phyloP scores from a whole-genome alignment of 2,329 filamentous ascomycete species.

The Chaetomium olivaceum region DNA sequence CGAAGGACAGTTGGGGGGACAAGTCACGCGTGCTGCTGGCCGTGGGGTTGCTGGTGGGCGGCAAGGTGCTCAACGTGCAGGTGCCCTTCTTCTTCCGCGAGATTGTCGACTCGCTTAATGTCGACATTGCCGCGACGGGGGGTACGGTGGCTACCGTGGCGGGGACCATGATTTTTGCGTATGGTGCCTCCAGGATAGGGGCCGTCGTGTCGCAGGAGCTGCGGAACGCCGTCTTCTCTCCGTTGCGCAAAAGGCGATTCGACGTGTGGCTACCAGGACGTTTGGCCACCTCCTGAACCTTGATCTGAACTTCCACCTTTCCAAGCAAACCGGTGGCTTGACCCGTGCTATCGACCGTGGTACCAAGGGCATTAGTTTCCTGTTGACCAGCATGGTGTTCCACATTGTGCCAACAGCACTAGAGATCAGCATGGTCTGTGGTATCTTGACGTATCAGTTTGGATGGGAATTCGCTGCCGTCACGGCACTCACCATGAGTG shows the following conservation, averaged over 20 bases:
- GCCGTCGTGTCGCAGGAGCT: conserved; percentile 90
- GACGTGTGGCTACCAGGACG: conserved; percentile 85
- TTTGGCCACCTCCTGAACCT: conserved; percentile 86
- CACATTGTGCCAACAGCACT: conserved; percentile 91
- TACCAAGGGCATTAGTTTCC: conserved; percentile 97
- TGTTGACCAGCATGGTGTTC: conserved; percentile 97
- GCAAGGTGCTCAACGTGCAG: conserved; percentile 95
- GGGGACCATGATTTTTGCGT: conserved; percentile 89
- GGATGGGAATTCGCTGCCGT: conserved; percentile 89
- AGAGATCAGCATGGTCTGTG: conserved; percentile 93
- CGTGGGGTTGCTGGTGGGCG: conserved; percentile 79
- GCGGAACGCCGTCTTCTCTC: conserved; percentile 96
- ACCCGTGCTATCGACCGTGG: conserved; percentile 94
- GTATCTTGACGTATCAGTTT: conserved; percentile 95
- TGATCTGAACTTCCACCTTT: conserved; percentile 90
- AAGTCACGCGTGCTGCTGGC: conserved; percentile 83
- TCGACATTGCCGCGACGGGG: conserved; percentile 84
- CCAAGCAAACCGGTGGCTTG: conserved; percentile 90
- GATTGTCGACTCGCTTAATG: conserved; percentile 97
- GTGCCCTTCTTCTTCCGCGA: conserved; percentile 99
- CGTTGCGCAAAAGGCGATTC: conserved; percentile 94
- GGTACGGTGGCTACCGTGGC: conserved; percentile 87
- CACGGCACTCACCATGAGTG: conserved; percentile 85
- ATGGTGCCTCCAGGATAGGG: conserved; percentile 84
- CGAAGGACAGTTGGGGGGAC: conserved; percentile 80